phyloP scores from a whole-genome alignment of 2,329 filamentous ascomycete genomes.

The Colletotrichum sp. region DNA sequence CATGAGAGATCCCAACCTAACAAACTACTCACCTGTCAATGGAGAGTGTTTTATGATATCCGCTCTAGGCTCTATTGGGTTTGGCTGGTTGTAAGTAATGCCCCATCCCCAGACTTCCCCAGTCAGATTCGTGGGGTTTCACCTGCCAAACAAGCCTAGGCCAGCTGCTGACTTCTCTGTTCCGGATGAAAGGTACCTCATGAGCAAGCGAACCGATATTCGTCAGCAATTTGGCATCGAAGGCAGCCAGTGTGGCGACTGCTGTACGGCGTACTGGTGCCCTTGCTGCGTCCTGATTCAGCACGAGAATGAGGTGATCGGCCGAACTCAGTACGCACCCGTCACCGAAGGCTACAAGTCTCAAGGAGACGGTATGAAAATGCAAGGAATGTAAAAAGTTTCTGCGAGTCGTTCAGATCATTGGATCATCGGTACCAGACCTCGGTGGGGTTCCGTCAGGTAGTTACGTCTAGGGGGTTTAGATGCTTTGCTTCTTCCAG shows the following conservation, averaged over 20 bases:
- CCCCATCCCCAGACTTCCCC: neutral
- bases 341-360: neutral
- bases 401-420: neutral
- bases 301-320: neutral
- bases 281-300: neutral
- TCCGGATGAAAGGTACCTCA: neutral
- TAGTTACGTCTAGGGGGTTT: too few species aligned
- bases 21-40: neutral
- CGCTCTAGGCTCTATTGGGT: neutral
- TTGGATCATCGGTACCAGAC: neutral
- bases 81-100: neutral
- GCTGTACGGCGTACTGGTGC: neutral
- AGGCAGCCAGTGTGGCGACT: neutral
- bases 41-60: neutral
- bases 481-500: too few species aligned
- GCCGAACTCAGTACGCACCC: neutral
- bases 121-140: neutral
- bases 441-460: neutral
- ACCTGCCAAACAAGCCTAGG: neutral
- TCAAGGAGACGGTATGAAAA: neutral
- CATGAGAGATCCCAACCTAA: neutral
- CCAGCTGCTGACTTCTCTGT: neutral
- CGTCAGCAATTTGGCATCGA: neutral
- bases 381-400: neutral
- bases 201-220: neutral